Base-by-base conservation (phyloP, 768 basidiomycete species). In the Leucogyrophana mollusca region DNA sequence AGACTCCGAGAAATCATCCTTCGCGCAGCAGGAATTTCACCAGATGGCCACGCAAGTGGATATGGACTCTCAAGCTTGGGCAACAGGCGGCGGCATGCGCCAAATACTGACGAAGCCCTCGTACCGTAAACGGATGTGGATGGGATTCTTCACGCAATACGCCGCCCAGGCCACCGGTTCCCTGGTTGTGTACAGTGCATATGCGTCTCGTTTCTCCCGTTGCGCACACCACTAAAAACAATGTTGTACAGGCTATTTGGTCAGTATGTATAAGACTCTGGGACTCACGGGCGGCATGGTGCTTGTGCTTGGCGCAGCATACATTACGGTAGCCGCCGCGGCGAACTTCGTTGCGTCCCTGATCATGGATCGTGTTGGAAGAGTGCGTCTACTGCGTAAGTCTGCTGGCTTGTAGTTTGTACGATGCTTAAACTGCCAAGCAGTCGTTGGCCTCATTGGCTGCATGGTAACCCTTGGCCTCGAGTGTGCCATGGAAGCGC, bases 81-180 rank as follows among this genome's bases (percentile, higher is more conserved):
- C 34, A 17, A 23, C 39, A 24, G 40, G 22, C 23, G 40, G 46
- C 18, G 46, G 40, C 27, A 5, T 32, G 11, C 17, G 33, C 14
- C 46, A 47, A 30, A 34, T 47, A 11, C 41, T 33, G n/a, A 47
- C 9, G 20, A 47, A 41, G 22, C 40, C 40, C n/a, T 47, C 46
- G 13, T 47, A 47, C 20, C 40, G 46, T n/a, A 42, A 32, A n/a
- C 39, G 46, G 20, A 47, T 47, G 46, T 42, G 39, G 27, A 47
- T 43, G 30, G 46, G 40, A 25, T 47, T 30, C 32, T 8, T 30
- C 13, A 30, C 27, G 6, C 27, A 30, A 30, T 21, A 38, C 39
- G 10, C 2, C 16, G 9, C 25, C 14, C 27, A 25, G n/a, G 25
- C 2, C 13, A 16, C 37, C 18, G 18, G 25, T 20, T 25, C 27